Base-by-base conservation (phyloP, 148 eudicot genomes). In the Polygonum maritimum region DNA sequence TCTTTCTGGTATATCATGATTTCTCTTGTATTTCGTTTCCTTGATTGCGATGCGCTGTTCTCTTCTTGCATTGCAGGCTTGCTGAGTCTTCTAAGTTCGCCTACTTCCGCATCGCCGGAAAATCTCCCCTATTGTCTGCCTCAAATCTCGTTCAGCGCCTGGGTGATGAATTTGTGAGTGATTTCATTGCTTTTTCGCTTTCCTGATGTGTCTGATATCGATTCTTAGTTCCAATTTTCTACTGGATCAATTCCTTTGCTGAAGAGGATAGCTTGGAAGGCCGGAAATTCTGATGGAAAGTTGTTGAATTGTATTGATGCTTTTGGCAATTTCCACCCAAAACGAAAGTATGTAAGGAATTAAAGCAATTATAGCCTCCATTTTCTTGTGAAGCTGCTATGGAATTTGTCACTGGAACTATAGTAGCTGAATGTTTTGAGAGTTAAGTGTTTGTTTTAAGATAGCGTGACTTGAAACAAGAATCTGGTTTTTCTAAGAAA, bases 121-220 rank as follows among this genome's bases (percentile, higher is more conserved):
- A 67, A 26, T 60, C 38, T 60, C 21, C 71, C 71, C 41, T 16
- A 67, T 67, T 16, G 6, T 38, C 16, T 14, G 16, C 40, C 33
- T 39, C 69, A 26, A 63, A 31, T 63, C 69, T 63, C 16, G 69
- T 33, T 40, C 39, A 18, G 69, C 71, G 71, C 71, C 45, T 67
- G 71, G 41, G 71, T 36, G 71, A 67, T 67, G 71, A 67, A 67
- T 67, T 35, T 67, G 71, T 67, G 44, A 67, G 71, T 67, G 41
- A n/a, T 35, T 67, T 38, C 40, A 67, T 36, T 63, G 40, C 1
- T 4, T 0, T 63, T 13, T 1, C 11, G 1, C n/a, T 33, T 63
- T 63, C 16, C 40, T 7, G 16, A 63, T 63, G 5, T 16, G 44
- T 67, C 19, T 60, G 36, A 26, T 60, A 10, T 2, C 36, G 3